These are phyloP conservation scores for Amauroascus verrucosus DNA, from an alignment of 2,329 filamentous ascomycete species.

Conservation along the genomic window DNA sequence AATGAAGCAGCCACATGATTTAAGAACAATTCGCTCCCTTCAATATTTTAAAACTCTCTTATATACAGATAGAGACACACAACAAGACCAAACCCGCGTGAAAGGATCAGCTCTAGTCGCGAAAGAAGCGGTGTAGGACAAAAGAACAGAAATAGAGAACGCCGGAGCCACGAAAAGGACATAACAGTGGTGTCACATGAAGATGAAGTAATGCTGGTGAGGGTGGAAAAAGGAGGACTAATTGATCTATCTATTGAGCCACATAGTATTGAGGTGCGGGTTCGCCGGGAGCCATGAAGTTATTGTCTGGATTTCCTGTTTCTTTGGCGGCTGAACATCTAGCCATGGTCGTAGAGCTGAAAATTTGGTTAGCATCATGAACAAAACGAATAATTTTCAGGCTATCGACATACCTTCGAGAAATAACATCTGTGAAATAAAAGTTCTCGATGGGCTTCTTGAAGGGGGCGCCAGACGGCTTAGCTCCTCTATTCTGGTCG, in stretches of 20 bases:
- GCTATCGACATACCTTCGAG: constrained; percentile 62
- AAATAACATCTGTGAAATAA: constrained; percentile 96
- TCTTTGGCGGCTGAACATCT: constrained; percentile 91
- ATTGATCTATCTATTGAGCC: constrained; percentile 9
- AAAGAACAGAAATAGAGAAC: constrained; percentile 20
- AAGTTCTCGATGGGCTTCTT: constrained; percentile 89
- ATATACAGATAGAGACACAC: constrained; percentile 10
- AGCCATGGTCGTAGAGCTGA: constrained; percentile 93
- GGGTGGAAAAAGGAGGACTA: constrained; percentile 2
- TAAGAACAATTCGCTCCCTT: background rate
- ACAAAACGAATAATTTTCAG: constrained; percentile 13
- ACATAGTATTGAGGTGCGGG: constrained; percentile 16
- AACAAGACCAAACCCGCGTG: background rate
- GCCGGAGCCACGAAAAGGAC: constrained; percentile 14
- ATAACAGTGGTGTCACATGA: constrained; percentile 15
- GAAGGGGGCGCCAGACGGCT: constrained; percentile 60
- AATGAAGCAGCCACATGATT: background rate
- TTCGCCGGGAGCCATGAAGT: constrained; percentile 64
- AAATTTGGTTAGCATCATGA: constrained; percentile 4
- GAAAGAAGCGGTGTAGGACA: constrained; percentile 16
- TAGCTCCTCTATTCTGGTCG: constrained; percentile 86
- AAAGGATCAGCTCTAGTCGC: constrained; percentile 17
- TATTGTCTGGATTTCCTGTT: constrained; percentile 64
- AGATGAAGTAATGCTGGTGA: constrained; percentile 14
- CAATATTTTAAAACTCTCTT: constrained; percentile 7